phyloP scores from a whole-genome alignment of 805 yeast genomes.

The Candida namnaoensis region DNA sequence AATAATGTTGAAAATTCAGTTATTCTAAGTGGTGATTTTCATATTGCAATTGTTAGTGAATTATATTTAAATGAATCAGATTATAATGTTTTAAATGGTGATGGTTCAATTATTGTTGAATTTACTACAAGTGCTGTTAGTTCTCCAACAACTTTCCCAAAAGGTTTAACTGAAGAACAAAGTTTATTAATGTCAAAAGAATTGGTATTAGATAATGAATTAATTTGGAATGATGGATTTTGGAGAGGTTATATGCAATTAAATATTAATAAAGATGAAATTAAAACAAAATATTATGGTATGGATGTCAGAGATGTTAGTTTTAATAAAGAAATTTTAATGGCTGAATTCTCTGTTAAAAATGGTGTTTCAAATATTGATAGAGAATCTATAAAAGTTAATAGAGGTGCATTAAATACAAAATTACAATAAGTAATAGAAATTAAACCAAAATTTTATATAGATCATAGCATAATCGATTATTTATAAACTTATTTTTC shows the following conservation, averaged over 20 bases:
- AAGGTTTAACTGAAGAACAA: neutral
- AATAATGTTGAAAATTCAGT: constrained; percentile 10
- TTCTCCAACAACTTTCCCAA: constrained; percentile 16
- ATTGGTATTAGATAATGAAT: constrained; percentile 3
- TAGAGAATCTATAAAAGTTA: constrained; percentile 1
- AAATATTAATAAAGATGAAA: neutral
- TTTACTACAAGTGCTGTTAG: constrained; percentile 15
- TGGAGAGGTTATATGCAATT: constrained; percentile 8
- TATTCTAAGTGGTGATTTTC: constrained; percentile 17
- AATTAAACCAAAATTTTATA: too few relatives aligned
- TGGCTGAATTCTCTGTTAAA: constrained; percentile 5
- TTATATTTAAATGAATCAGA: constrained; percentile 3
- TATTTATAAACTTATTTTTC: too few relatives aligned
- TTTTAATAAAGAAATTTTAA: neutral
- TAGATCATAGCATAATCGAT: too few relatives aligned
- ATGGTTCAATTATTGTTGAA: constrained; percentile 16
- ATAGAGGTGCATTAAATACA: neutral
- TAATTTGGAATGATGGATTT: constrained; percentile 8
- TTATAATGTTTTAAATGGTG: constrained; percentile 13
- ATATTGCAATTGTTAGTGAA: constrained; percentile 17
- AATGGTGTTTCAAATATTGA: constrained; percentile 3
- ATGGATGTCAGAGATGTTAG: constrained; percentile 2
- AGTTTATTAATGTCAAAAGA: constrained; percentile 1
- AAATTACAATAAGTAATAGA: too few relatives aligned
- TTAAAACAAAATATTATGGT: constrained; percentile 4